These are phyloP conservation scores for Gossypium raimondii DNA, from an alignment of 345 rosid species.

Conservation along the genomic window DNA sequence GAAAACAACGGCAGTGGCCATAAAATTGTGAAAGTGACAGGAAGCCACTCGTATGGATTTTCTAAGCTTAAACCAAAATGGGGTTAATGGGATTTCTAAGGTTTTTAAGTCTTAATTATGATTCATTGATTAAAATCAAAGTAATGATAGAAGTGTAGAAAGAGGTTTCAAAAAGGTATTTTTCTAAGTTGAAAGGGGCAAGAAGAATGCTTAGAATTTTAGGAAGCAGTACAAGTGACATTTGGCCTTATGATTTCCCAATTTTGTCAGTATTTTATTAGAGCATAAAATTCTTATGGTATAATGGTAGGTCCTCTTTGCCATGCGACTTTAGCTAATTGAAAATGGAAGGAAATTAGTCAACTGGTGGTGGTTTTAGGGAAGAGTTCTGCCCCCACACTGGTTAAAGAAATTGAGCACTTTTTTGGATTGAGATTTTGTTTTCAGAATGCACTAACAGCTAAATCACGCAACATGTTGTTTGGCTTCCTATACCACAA, in stretches of 20 bases:
- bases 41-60: neutral
- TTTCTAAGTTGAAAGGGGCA: too few relatives aligned
- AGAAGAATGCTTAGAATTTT: too few relatives aligned
- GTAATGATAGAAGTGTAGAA: neutral
- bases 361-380: neutral
- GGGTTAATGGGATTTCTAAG: neutral
- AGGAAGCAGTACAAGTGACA: neutral
- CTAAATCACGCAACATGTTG: too few relatives aligned
- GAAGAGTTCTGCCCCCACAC: too few relatives aligned
- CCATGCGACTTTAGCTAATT: neutral
- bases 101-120: neutral
- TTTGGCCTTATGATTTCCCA: neutral
- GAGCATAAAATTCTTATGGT: neutral
- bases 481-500: too few relatives aligned
- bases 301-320: neutral
- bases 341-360: neutral
- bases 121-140: neutral
- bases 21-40: neutral
- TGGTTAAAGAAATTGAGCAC: too few relatives aligned
- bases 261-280: neutral
- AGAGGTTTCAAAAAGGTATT: neutral
- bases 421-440: too few relatives aligned
- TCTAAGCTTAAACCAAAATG: neutral
- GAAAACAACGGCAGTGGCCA: constrained; percentile 16
- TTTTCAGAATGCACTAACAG: too few relatives aligned